Evolutionary conservation across 2,329 filamentous ascomycete genomes (phyloP).

Genomic region (Neoascochyta sp.): DNA sequence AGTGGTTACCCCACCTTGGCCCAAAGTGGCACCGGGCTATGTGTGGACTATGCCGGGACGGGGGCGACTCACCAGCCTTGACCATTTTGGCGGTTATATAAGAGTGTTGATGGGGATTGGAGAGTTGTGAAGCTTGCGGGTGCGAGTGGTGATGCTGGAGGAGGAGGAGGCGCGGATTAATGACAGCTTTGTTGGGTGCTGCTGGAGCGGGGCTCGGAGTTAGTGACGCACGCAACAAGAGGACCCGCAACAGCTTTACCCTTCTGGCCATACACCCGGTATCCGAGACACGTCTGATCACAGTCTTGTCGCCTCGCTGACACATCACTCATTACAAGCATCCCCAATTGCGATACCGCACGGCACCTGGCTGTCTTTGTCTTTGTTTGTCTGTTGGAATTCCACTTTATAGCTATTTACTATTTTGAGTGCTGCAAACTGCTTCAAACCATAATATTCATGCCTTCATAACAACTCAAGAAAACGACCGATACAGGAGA

Average conservation of each 20-base stretch:
- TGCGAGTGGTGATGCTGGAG: slow-evolving; percentile 7
- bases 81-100: slow-evolving; percentile 77
- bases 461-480: slow-evolving; percentile 15
- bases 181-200: slow-evolving; percentile 20
- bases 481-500: slow-evolving; percentile 26
- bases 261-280: slow-evolving; percentile 8
- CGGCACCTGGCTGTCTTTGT: no score
- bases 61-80: slow-evolving; percentile 77
- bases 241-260: slow-evolving; percentile 15
- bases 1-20: slow-evolving; percentile 41
- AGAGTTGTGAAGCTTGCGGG: slow-evolving; percentile 13
- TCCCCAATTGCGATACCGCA: no score
- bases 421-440: slow-evolving; percentile 10
- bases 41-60: slow-evolving; percentile 12
- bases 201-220: slow-evolving; percentile 32
- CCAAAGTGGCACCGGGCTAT: slow-evolving; percentile 21
- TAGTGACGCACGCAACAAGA: slow-evolving; percentile 33
- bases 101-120: slow-evolving; percentile 15
- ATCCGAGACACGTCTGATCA: no score
- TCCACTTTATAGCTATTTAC: slow-evolving; percentile 7
- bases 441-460: slow-evolving; percentile 18
- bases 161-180: slow-evolving; percentile 5
- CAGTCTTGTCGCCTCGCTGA: neutral
- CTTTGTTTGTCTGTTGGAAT: no score
- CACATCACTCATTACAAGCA: slow-evolving; percentile 2